Conservation (phyloP, 2,329 filamentous ascomycete genomes). For the Chrysosporium keratinophilum region DNA sequence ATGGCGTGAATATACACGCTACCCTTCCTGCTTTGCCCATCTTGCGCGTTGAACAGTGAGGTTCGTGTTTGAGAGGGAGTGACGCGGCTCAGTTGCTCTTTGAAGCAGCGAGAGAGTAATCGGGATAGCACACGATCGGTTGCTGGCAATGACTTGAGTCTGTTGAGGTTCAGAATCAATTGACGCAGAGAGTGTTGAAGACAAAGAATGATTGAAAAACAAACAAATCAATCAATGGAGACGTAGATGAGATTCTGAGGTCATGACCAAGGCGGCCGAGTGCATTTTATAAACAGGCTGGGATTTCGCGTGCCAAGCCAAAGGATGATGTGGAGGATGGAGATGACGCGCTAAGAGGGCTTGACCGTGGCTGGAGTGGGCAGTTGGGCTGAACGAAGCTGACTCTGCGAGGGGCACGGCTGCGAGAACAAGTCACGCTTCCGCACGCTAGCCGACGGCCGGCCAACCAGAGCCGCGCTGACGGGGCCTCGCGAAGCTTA, state of each 20-base stretch:
- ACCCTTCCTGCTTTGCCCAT: constrained; percentile 70
- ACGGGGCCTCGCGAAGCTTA: not conserved
- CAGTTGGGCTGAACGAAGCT: not conserved
- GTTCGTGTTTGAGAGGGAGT: not conserved
- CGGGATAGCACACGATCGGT: too few species aligned
- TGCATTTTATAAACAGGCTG: not conserved
- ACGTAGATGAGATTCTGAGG: not conserved
- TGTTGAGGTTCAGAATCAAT: too few species aligned
- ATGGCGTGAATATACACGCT: constrained; percentile 78
- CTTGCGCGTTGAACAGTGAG: not conserved
- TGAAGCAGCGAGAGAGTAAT: too few species aligned
- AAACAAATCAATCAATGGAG: not conserved
- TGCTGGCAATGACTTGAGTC: too few species aligned
- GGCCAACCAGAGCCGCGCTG: not conserved
- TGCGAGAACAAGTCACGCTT: not conserved
- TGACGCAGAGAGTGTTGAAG: not conserved
- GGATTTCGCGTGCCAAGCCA: not conserved
- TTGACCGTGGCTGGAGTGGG: constrained; percentile 7
- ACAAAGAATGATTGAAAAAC: not conserved
- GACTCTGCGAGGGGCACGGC: not conserved
- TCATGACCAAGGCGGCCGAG: not conserved
- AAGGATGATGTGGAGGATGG: not conserved
- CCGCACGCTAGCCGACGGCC: not conserved
- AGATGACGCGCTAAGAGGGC: constrained; percentile 7
- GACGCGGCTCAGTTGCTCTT: too few species aligned